Evolutionary conservation across 345 rosid species (phyloP).

Genomic region (Corchorus capsularis): DNA sequence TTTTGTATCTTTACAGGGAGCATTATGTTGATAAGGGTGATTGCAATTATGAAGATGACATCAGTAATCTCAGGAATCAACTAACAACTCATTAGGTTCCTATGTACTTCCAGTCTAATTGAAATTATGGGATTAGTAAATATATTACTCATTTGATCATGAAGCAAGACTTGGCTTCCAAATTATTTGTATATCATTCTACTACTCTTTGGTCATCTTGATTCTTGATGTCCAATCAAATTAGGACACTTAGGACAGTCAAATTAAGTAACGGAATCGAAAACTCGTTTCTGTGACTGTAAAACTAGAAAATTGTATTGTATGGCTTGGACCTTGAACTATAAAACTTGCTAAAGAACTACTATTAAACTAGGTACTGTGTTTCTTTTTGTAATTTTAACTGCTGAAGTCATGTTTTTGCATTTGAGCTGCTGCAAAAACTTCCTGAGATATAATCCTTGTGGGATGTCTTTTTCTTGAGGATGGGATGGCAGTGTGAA

Average conservation of each 20-base stretch:
- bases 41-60: constrained; percentile 42
- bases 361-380: neutral
- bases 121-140: neutral
- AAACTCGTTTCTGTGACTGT: neutral
- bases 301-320: constrained; percentile 1
- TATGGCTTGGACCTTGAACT: neutral
- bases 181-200: neutral
- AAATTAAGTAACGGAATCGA: neutral
- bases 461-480: too few species aligned
- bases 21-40: constrained; percentile 51
- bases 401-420: neutral
- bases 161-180: neutral
- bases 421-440: neutral
- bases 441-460: too few species aligned
- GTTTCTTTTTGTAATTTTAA: neutral
- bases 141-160: neutral
- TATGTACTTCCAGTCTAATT: neutral
- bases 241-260: neutral
- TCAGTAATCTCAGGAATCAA: constrained; percentile 14
- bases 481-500: too few species aligned
- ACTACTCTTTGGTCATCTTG: neutral
- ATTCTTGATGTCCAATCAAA: neutral
- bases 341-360: neutral
- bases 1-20: constrained; percentile 59
- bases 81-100: neutral